A percentile compares a stretch with the other conserved stretches of the same genome.
Conservation (phyloP, 768 basidiomycete genomes). For the Termitomyces sp. region DNA sequence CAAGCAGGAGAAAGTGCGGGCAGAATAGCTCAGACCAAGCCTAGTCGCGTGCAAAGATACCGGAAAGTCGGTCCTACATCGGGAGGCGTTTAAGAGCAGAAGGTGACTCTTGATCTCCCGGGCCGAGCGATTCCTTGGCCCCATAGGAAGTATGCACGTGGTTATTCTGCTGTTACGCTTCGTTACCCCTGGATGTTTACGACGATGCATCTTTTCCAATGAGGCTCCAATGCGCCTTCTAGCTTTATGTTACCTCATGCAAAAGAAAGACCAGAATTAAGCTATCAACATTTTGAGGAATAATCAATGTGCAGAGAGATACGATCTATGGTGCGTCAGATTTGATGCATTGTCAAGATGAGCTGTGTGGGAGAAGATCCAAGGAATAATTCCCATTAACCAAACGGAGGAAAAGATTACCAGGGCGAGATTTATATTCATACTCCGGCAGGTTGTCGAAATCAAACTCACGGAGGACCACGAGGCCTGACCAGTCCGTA, state of each 20-base stretch:
- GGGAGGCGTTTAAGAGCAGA: background rate
- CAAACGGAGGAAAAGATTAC: background rate
- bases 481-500: background rate
- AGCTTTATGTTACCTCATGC: background rate
- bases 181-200: background rate
- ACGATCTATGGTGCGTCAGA: background rate
- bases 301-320: background rate
- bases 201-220: background rate
- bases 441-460: slow-evolving; percentile 1
- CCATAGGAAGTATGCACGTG: slow-evolving; percentile 2
- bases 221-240: slow-evolving; percentile 11
- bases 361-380: background rate
- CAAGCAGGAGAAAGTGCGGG: no score
- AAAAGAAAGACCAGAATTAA: slow-evolving; percentile 7
- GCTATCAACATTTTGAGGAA: slow-evolving; percentile 10
- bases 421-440: slow-evolving; percentile 12
- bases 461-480: slow-evolving; percentile 6
- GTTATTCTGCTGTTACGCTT: background rate
- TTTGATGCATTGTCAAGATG: no score
- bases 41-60: background rate
- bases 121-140: background rate
- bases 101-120: background rate
- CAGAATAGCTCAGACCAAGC: background rate
- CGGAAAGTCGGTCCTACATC: slow-evolving; percentile 1
- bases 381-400: background rate